Conservation (phyloP, 1,284 basidiomycete genomes). For the Sporisorium graminicola region DNA sequence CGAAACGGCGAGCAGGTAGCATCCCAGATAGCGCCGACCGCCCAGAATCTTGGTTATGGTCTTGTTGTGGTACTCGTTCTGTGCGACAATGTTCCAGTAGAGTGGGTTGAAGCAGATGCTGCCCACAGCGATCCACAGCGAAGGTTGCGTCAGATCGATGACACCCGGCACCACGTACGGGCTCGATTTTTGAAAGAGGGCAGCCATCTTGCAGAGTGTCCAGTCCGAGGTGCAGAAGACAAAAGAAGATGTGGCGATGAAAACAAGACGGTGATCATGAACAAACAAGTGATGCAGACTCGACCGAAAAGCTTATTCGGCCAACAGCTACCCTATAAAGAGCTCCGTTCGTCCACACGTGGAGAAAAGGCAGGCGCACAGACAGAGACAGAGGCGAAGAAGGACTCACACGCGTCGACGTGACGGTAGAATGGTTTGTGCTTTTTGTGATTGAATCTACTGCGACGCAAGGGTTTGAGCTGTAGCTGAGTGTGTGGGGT, state of each 20-base stretch:
- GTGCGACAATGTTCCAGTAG: slow-evolving; percentile 95
- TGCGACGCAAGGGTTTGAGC: slow-evolving; percentile 1
- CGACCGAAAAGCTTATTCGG: not conserved
- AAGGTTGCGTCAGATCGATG: slow-evolving; percentile 57
- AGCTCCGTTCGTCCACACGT: slow-evolving; percentile 4
- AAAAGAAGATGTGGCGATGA: not conserved
- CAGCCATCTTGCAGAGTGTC: slow-evolving; percentile 19
- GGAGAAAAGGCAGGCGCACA: not conserved
- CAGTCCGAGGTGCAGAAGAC: not conserved
- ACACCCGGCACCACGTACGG: slow-evolving; percentile 52
- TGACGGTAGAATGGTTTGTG: not conserved
- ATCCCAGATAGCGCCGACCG: slow-evolving; percentile 75
- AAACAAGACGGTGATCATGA: not conserved
- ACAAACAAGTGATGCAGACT: not conserved
- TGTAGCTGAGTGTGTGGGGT: not conserved
- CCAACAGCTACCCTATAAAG: no score
- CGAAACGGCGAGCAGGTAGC: slow-evolving; percentile 89
- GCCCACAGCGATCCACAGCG: slow-evolving; percentile 59
- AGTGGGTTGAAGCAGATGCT: slow-evolving; percentile 82
- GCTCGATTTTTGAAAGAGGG: slow-evolving; percentile 28
- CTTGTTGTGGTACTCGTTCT: slow-evolving; percentile 75
- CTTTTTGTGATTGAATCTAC: no score
- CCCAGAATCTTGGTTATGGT: slow-evolving; percentile 66
- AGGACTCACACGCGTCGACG: not conserved
- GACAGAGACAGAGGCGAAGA: not conserved